Conservation (phyloP, 768 basidiomycete species). For the Neoboletus magnificus region DNA sequence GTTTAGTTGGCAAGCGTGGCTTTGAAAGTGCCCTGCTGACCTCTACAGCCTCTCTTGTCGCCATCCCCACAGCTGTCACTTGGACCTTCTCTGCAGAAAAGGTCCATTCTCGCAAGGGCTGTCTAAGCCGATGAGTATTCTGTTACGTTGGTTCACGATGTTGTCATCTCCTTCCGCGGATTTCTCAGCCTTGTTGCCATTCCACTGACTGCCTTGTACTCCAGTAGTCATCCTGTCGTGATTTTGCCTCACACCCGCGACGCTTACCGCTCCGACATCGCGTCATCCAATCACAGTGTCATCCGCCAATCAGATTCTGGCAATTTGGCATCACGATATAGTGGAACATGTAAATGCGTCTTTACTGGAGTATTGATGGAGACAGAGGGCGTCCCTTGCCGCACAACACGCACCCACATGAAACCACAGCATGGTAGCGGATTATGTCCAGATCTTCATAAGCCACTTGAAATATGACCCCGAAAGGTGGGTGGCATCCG, state of each 20-base stretch:
- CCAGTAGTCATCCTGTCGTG: neutral
- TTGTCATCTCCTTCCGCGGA: neutral
- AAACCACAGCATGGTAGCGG: neutral
- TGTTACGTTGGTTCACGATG: neutral
- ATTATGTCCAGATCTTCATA: too few relatives aligned
- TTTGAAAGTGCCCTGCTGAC: too few relatives aligned
- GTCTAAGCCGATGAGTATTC: neutral
- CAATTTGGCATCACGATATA: too few relatives aligned
- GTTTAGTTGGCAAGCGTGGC: too few relatives aligned
- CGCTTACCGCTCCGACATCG: too few relatives aligned
- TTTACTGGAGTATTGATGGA: neutral
- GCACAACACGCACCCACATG: neutral
- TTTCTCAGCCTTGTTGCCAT: neutral
- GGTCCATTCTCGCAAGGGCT: neutral
- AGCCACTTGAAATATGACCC: neutral
- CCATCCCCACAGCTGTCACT: neutral
- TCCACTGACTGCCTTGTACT: neutral
- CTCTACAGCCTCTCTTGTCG: too few relatives aligned
- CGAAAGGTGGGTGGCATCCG: neutral
- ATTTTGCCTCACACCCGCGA: too few relatives aligned
- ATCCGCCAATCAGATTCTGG: neutral
- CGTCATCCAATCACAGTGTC: neutral
- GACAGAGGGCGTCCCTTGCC: neutral
- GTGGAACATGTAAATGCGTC: neutral
- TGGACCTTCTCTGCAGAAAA: too few relatives aligned